Base-by-base conservation (phyloP, 176 grass and related monocot genomes). In the Tuctoria greenei region DNA sequence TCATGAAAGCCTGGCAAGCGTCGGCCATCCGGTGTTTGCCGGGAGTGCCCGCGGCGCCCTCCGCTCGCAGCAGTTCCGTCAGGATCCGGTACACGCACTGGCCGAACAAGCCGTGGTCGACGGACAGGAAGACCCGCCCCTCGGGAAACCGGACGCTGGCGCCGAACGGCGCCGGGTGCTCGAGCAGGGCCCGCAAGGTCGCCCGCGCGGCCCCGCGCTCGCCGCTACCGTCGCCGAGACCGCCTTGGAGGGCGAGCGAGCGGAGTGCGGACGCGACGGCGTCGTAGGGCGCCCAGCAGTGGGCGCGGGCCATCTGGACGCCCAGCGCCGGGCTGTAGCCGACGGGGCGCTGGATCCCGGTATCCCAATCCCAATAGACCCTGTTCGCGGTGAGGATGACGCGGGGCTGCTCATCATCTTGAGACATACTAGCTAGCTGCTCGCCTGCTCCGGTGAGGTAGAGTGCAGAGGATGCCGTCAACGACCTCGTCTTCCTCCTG, bases 251-350 rank as follows among this genome's bases (percentile, higher is more conserved):
- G 43, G 44, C 7, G 31, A 66, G 28, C 31, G 74, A 38, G 75
- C 61, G 74, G 20, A 77, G 61, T 20, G 28, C 74, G 61, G 75
- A 1, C 61, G 36, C 45, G 61, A 77, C 75, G 31, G 24, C 75
- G 61, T 54, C 61, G 60, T 77, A 77, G 61, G 0, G 45, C 20
- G 60, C 60, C 60, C 43, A 77, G 44, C 44, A 36, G 61, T 66
- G 61, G 12, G 75, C 45, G 11, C 17, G 7, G 13, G 75, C 13
- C 14, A 66, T 27, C 34, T 66, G 61, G 5, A 78, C 1, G 28
- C 46, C 16, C 75, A 66, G 44, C 12, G 61, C 75, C 43, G 61
- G 74, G 75, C 61, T 51, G 75, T 66, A 66, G 28, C 75, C 75
- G 4, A 4, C 20, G 17, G 0, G 74, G n/a, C n/a, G n/a, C n/a